phyloP scores from a whole-genome alignment of 1,284 basidiomycete genomes.

The Trichosporon faecale region DNA sequence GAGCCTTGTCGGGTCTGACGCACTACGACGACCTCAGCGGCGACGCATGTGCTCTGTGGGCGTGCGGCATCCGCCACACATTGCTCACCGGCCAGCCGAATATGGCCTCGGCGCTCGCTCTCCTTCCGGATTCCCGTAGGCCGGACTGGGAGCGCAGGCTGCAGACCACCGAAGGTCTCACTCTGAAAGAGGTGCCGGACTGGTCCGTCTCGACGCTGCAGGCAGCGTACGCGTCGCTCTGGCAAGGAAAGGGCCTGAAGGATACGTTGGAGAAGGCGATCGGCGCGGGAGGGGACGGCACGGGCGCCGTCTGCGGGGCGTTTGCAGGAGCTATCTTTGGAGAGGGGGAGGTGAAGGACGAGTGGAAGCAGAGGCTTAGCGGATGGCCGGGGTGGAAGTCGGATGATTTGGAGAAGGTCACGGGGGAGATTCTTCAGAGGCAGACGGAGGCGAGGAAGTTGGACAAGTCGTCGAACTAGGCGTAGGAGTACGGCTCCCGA shows the following conservation, averaged over 20 bases:
- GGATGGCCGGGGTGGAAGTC: not conserved
- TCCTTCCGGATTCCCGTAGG: not conserved
- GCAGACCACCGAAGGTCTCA: not conserved
- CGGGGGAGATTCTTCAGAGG: not conserved
- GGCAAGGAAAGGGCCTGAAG: not conserved
- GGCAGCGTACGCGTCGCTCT: not conserved
- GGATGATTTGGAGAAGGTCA: not conserved
- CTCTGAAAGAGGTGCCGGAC: not conserved
- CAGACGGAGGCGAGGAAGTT: not conserved
- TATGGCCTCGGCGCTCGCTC: not conserved
- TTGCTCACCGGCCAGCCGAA: constrained; percentile 3
- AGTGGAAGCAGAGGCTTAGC: not conserved
- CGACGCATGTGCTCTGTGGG: constrained; percentile 12
- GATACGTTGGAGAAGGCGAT: constrained; percentile 8
- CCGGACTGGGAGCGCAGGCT: not conserved
- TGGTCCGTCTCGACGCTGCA: constrained; percentile 7
- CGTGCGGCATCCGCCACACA: constrained; percentile 2
- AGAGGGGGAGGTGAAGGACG: not conserved
- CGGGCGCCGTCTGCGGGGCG: not conserved
- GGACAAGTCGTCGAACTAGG: not conserved
- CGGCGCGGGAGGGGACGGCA: constrained; percentile 2
- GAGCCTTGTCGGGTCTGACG: not conserved
- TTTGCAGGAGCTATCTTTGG: constrained; percentile 2
- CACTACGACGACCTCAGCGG: not conserved
- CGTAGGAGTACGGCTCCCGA: too few species aligned